Conservation (phyloP, 192 early-diverging fungal species). For the Entomortierella chlamydospora region DNA sequence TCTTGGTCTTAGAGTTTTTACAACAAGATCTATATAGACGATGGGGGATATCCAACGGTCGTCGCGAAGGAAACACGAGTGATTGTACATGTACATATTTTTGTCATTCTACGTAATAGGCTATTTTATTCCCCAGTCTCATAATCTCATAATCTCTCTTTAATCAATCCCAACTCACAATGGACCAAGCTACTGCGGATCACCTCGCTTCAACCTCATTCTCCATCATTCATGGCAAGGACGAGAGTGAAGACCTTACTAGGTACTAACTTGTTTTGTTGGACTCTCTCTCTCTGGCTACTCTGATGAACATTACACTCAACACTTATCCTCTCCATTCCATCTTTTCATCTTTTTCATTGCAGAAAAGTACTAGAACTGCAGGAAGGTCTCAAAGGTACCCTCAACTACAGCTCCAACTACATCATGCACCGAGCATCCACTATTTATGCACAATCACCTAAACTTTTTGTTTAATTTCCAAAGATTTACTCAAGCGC, state of each 20-base stretch:
- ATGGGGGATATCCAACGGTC: too few relatives aligned
- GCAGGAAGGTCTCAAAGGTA: conserved; percentile 51
- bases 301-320: not conserved
- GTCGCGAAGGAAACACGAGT: too few relatives aligned
- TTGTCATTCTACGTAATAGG: too few relatives aligned
- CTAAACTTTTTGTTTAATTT: too few relatives aligned
- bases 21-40: too few relatives aligned
- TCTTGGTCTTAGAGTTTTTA: too few relatives aligned
- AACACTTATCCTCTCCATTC: not conserved
- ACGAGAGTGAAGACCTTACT: conserved; percentile 50
- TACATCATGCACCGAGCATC: too few relatives aligned
- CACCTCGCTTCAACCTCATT: conserved; percentile 45
- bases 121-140: too few relatives aligned
- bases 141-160: not conserved
- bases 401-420: not conserved
- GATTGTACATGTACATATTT: too few relatives aligned
- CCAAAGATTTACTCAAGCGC: conserved; percentile 39
- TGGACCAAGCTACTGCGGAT: conserved; percentile 40
- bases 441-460: too few relatives aligned
- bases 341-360: too few relatives aligned
- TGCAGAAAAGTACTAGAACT: conserved; percentile 47
- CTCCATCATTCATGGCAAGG: conserved; percentile 42
- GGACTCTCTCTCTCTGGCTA: not conserved
- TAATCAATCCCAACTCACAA: not conserved
- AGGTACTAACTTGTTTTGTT: conserved; percentile 4